A percentile compares a stretch with the other conserved stretches of the same genome.
Evolutionary conservation across 805 yeast genomes (phyloP).

Genomic region (Ogataea philodendri): DNA sequence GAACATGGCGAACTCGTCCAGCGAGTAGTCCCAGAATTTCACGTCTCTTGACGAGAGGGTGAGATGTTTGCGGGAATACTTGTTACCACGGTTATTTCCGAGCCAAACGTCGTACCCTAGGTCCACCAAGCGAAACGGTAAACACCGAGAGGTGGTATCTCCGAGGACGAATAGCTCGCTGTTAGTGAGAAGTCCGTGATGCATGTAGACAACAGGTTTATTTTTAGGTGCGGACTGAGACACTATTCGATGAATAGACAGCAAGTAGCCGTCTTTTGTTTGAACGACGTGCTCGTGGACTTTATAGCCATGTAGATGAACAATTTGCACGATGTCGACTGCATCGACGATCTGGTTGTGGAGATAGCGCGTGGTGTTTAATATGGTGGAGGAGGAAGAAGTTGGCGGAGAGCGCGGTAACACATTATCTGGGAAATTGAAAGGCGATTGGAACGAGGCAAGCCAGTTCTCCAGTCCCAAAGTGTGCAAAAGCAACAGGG

Average conservation of each 20-base stretch:
- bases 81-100: conserved; percentile 89
- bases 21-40: conserved; percentile 83
- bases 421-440: conserved; percentile 25
- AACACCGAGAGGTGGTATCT: conserved; percentile 41
- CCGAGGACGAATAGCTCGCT: conserved; percentile 63
- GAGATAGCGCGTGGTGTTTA: no score
- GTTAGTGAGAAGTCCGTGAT: conserved; percentile 86
- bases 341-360: conserved; percentile 25
- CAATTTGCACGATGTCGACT: conserved; percentile 34
- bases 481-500: conserved; percentile 23
- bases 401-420: conserved; percentile 5
- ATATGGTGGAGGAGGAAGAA: background rate
- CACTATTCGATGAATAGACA: conserved; percentile 67
- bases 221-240: conserved; percentile 6
- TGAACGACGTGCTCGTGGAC: conserved; percentile 76
- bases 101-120: conserved; percentile 92
- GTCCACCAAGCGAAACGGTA: conserved; percentile 75
- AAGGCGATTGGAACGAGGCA: conserved; percentile 13
- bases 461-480: conserved; percentile 23
- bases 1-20: conserved; percentile 87
- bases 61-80: conserved; percentile 80
- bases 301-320: conserved; percentile 51
- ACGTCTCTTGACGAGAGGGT: conserved; percentile 37
- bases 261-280: conserved; percentile 76
- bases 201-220: conserved; percentile 64